Conservation (phyloP, 1,284 basidiomycete genomes). For the Rhizoctonia solani region DNA sequence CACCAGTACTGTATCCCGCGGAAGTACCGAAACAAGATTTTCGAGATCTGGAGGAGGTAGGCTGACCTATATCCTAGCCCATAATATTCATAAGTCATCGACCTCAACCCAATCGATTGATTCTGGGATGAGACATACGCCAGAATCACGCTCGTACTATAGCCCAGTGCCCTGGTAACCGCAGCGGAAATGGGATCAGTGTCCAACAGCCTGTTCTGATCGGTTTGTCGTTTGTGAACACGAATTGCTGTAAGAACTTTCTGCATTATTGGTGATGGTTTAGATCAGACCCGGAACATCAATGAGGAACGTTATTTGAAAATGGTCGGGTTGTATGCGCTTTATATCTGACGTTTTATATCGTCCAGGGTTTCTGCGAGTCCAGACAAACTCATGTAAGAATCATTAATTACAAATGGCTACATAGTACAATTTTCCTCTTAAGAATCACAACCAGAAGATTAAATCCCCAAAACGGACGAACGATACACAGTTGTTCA, state of each 20-base stretch:
- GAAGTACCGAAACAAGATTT: constrained; percentile 9
- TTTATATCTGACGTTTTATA: background rate
- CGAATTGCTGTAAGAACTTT: constrained; percentile 12
- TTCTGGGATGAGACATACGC: background rate
- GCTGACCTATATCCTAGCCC: constrained; percentile 11
- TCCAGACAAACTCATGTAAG: background rate
- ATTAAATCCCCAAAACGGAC: too few relatives aligned
- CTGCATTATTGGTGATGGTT: background rate
- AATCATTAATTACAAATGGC: too few relatives aligned
- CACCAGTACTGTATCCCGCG: background rate
- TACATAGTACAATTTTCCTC: too few relatives aligned
- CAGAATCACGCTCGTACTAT: constrained; percentile 22
- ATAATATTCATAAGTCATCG: background rate
- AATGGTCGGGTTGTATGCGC: background rate
- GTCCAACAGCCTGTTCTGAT: constrained; percentile 16
- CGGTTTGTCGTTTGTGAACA: constrained; percentile 26
- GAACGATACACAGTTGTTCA: background rate
- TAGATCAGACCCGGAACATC: background rate
- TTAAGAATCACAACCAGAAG: too few relatives aligned
- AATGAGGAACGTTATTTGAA: background rate
- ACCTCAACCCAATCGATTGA: background rate
- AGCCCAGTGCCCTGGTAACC: constrained; percentile 15
- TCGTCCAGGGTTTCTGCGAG: background rate
- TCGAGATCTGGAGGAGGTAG: background rate
- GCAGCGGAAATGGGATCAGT: constrained; percentile 4